phyloP scores from a whole-genome alignment of 2,329 filamentous ascomycete species.

The Daldinia sp. region DNA sequence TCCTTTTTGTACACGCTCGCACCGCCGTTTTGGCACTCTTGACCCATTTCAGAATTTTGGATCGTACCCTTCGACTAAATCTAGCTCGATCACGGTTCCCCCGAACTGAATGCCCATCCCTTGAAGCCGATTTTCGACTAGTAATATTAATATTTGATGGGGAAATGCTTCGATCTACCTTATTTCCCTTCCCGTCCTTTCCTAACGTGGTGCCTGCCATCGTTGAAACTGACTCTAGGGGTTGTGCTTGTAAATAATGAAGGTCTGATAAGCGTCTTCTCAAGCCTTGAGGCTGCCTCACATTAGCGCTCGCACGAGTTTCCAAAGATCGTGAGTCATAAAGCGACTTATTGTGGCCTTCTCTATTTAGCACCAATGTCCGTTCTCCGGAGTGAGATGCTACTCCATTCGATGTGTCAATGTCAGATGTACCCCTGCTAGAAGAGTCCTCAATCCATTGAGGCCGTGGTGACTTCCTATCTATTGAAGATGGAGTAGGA shows the following conservation, averaged over 20 bases:
- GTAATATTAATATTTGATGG: conserved; percentile 29
- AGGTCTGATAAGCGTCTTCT: conserved; percentile 48
- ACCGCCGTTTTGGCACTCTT: conserved; percentile 46
- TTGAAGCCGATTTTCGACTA: conserved; percentile 24
- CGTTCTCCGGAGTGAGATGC: conserved; percentile 17
- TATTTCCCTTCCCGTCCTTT: conserved; percentile 8
- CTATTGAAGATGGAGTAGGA: conserved; percentile 33
- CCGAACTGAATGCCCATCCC: conserved; percentile 19
- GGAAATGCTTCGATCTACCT: conserved; percentile 18
- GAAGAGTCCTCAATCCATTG: conserved; percentile 1
- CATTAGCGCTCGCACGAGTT: conserved; percentile 17
- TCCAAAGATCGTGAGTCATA: conserved; percentile 22
- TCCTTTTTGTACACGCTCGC: conserved; percentile 41
- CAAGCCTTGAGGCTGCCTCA: conserved; percentile 40
- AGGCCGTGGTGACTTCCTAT: conserved; percentile 33
- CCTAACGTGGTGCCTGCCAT: conserved; percentile 6
- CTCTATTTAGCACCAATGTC: conserved; percentile 18
- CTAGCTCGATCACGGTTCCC: conserved; percentile 26
- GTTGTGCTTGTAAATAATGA: conserved; percentile 41
- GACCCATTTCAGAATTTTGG: conserved; percentile 48
- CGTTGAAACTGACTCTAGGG: conserved; percentile 13
- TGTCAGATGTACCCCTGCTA: background rate
- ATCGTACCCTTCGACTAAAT: conserved; percentile 46
- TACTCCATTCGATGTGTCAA: conserved; percentile 9
- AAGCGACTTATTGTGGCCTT: conserved; percentile 17